Percentiles rank a stretch among this genome's conserved stretches.
Conservation (phyloP, 768 basidiomycete genomes). For the Suillus weaverae region DNA sequence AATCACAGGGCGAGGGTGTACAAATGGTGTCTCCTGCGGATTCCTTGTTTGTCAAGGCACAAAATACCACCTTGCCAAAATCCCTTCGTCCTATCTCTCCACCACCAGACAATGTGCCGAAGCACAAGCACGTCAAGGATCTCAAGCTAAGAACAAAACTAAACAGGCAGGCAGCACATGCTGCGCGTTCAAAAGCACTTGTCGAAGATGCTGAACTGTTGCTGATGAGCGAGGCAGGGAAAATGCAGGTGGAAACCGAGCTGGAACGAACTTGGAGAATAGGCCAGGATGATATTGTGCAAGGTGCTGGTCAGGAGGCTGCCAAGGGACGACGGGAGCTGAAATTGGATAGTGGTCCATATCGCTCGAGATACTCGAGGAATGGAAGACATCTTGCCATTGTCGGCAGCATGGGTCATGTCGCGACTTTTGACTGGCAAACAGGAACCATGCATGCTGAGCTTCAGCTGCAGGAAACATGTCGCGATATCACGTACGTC, state of each 20-base stretch:
- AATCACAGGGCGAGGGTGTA: neutral
- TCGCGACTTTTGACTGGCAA: conserved; percentile 93
- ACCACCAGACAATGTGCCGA: conserved; percentile 45
- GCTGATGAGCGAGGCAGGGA: conserved; percentile 67
- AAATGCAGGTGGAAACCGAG: conserved; percentile 71
- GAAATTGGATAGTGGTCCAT: conserved; percentile 83
- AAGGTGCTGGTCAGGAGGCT: conserved; percentile 71
- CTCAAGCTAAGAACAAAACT: conserved; percentile 76
- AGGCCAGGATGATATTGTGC: conserved; percentile 73
- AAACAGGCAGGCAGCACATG: conserved; percentile 56
- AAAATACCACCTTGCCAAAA: conserved; percentile 62
- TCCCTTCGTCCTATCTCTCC: conserved; percentile 59
- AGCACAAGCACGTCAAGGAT: conserved; percentile 65
- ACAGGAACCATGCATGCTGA: conserved; percentile 84
- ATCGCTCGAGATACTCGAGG: conserved; percentile 80
- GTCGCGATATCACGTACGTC: conserved; percentile 86
- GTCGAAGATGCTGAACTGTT: conserved; percentile 72
- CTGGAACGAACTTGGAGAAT: conserved; percentile 92
- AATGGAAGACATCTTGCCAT: conserved; percentile 93
- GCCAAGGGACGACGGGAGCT: conserved; percentile 74
- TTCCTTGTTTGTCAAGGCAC: conserved; percentile 67
- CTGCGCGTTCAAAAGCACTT: conserved; percentile 61
- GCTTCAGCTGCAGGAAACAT: conserved; percentile 86
- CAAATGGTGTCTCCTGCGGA: conserved; percentile 50
- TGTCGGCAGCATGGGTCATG: conserved; percentile 79